phyloP scores from a whole-genome alignment of 2,329 filamentous ascomycete genomes.

The Pseudocercospora musae region DNA sequence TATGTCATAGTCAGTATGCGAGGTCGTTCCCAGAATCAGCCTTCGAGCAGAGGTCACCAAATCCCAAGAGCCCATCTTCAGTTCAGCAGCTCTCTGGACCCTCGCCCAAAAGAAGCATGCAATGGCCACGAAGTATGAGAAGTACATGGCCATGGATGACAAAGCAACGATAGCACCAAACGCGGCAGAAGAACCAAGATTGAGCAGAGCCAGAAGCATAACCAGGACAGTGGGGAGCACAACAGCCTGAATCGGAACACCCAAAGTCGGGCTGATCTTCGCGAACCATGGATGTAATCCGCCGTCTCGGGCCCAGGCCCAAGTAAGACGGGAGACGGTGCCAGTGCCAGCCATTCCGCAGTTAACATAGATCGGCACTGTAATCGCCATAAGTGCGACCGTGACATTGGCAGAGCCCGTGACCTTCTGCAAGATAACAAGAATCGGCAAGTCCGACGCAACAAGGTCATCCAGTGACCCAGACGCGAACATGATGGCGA shows the following conservation, averaged over 20 bases:
- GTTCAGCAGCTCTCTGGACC: constrained; percentile 30
- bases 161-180: constrained; percentile 44
- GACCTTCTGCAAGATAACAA: background rate
- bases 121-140: constrained; percentile 40
- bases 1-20: constrained; percentile 14
- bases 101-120: constrained; percentile 38
- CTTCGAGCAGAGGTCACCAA: constrained; percentile 25
- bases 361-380: background rate
- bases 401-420: background rate
- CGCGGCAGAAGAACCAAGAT: constrained; percentile 40
- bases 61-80: constrained; percentile 35
- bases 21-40: background rate
- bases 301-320: constrained; percentile 6
- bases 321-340: background rate
- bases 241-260: constrained; percentile 8
- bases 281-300: background rate
- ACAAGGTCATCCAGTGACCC: constrained; percentile 1
- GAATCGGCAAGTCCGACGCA: constrained; percentile 2
- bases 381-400: background rate
- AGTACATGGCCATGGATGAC: constrained; percentile 38
- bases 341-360: background rate
- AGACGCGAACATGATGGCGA: constrained; percentile 34
- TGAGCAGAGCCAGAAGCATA: constrained; percentile 36
- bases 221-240: constrained; percentile 26
- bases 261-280: background rate